A percentile compares a stretch with the other conserved stretches of the same genome.
These are phyloP conservation scores for Lupinus albus DNA, from an alignment of 306 rosid genomes.

Conservation along the genomic window DNA sequence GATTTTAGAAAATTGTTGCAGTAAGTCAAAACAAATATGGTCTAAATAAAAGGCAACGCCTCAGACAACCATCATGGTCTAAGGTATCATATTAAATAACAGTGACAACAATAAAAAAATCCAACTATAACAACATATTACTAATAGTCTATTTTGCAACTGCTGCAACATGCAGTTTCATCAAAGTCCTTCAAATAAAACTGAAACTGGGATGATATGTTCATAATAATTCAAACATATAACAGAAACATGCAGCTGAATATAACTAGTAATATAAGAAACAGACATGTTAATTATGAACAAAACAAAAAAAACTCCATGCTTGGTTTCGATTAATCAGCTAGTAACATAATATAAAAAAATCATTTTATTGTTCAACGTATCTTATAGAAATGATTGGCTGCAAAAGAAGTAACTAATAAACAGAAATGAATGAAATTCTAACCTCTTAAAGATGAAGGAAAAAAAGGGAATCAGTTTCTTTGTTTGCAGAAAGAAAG, in stretches of 20 bases:
- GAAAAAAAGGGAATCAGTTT: not conserved
- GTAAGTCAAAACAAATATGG: too few relatives aligned
- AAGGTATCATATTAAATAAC: too few relatives aligned
- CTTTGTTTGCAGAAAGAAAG: too few relatives aligned
- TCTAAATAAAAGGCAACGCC: too few relatives aligned
- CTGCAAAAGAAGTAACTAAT: not conserved
- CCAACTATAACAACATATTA: conserved; percentile 1
- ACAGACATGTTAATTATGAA: not conserved
- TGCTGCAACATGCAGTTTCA: conserved; percentile 12
- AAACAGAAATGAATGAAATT: conserved; percentile 6
- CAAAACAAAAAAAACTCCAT: not conserved
- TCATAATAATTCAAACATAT: conserved; percentile 12
- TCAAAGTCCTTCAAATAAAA: conserved; percentile 23
- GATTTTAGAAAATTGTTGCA: too few relatives aligned
- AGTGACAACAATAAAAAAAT: not conserved
- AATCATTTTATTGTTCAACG: not conserved
- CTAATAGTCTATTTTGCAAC: not conserved
- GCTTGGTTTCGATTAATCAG: conserved; percentile 20
- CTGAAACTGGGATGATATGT: not conserved
- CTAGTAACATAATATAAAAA: conserved; percentile 2
- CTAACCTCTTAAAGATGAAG: conserved; percentile 32
- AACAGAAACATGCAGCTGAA: conserved; percentile 24
- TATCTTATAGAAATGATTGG: not conserved
- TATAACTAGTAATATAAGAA: conserved; percentile 21
- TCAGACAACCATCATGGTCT: too few relatives aligned